Base-by-base conservation (phyloP, 2,329 filamentous ascomycete species). In the Fusarium devonianum region DNA sequence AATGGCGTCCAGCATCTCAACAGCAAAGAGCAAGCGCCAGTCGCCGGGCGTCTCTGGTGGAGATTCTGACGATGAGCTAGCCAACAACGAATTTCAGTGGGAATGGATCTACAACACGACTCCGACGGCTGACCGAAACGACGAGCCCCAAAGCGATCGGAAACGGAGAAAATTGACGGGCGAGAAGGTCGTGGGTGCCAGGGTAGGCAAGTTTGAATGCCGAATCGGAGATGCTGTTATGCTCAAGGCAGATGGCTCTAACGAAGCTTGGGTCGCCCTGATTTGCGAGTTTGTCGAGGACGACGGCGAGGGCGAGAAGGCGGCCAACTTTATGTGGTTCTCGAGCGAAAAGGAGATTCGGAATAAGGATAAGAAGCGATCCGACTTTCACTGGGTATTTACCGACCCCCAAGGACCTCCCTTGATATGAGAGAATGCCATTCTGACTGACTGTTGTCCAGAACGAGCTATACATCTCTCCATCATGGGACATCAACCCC, bases 281-380 rank as follows among this genome's bases (percentile, higher is more conserved):
- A 88, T 97, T 41, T 88, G 87, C 64, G 86, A 90, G 32, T 96
- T 99, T 60, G 69, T 86, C 28, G 86, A 93, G 34, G 83, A 86
- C 22, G 86, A 89, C 14, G 86, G 88, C 10, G 68, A 73, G 12
- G 72, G 67, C 17, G 71, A 88, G 32, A 97, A 91, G 77, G 85
- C 87, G 18, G 93, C 89, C 45, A 89, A 88, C 56, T 94, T 99
- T 67, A 87, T 97, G 81, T 99, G 94, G 94, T 97, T 99, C 69
- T 92, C 90, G 1, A 91, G 90, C 0, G 89, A 96, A 64, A 89
- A 88, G 65, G 93, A 97, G 73, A 90, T 97, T 53, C 84, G 87
- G 19, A 94, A 90, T 64, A 88, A 87, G 67, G 82, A 85, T 49
- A 93, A 90, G 73, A 96, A 94, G 74, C 80, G 91, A 65, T 81